Conservation (phyloP, 208 protist genomes). For the Endotrypanum monterogeii region DNA sequence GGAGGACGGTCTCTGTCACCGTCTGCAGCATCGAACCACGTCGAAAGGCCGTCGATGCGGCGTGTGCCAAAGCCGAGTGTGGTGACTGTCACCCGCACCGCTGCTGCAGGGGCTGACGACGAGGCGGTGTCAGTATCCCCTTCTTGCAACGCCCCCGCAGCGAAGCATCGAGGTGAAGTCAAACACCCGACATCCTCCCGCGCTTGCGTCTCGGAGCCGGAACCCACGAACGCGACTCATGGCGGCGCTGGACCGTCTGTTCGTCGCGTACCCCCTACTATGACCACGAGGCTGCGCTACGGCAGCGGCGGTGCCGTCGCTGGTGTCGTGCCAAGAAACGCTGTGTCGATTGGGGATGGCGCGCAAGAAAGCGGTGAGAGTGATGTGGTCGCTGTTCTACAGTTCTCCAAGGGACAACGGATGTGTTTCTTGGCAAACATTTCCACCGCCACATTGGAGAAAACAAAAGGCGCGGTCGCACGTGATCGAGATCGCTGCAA, state of each 20-base stretch:
- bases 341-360: background rate
- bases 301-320: background rate
- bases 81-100: constrained; percentile 26
- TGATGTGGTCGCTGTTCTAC: constrained; percentile 38
- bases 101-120: background rate
- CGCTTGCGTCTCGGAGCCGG: constrained; percentile 1
- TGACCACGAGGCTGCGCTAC: constrained; percentile 12
- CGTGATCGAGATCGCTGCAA: background rate
- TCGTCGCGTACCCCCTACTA: constrained; percentile 22
- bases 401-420: constrained; percentile 47
- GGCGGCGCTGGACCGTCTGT: constrained; percentile 25
- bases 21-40: constrained; percentile 12
- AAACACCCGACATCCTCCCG: constrained; percentile 1
- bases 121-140: background rate
- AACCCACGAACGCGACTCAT: constrained; percentile 6
- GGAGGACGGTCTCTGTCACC: background rate
- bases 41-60: constrained; percentile 51
- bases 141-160: background rate
- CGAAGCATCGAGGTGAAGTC: background rate
- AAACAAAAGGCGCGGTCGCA: background rate
- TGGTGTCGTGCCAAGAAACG: background rate
- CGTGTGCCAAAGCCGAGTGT: constrained; percentile 33
- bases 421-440: constrained; percentile 50
- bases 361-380: constrained; percentile 12
- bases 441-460: constrained; percentile 1